phyloP scores from a whole-genome alignment of 2,329 filamentous ascomycete genomes.

The Diaporthe helianthi region DNA sequence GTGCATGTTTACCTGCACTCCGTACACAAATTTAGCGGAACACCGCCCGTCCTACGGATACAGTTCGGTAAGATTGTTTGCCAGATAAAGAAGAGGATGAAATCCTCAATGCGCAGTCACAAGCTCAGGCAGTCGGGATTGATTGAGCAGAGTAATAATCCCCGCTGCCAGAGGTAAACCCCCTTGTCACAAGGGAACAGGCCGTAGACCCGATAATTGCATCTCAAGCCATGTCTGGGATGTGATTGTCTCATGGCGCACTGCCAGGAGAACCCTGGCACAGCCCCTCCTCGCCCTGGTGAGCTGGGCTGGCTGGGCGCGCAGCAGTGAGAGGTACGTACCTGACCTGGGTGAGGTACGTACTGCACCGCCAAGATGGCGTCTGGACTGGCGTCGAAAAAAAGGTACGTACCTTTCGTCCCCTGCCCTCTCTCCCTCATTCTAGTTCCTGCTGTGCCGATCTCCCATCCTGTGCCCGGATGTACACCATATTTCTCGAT shows the following conservation, averaged over 20 bases:
- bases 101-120: conserved; percentile 1
- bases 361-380: conserved; percentile 6
- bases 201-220: conserved; percentile 29
- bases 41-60: not conserved
- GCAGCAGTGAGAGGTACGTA: conserved; percentile 22
- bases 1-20: too few relatives aligned
- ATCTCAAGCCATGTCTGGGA: conserved; percentile 6
- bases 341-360: too few relatives aligned
- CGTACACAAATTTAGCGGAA: not conserved
- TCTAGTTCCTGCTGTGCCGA: conserved; percentile 30
- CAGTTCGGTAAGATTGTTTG: not conserved
- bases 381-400: conserved; percentile 21
- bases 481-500: conserved; percentile 33
- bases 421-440: conserved; percentile 17
- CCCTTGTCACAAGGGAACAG: not conserved
- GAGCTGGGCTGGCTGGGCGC: conserved; percentile 9
- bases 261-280: conserved; percentile 28
- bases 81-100: not conserved
- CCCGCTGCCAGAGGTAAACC: not conserved
- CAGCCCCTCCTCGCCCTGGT: conserved; percentile 23
- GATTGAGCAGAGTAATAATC: not conserved
- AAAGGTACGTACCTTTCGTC: conserved; percentile 25
- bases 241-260: conserved; percentile 19
- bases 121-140: not conserved
- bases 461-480: conserved; percentile 29